phyloP scores from a whole-genome alignment of 495 filamentous ascomycete genomes.

The Aspergillus hancockii region DNA sequence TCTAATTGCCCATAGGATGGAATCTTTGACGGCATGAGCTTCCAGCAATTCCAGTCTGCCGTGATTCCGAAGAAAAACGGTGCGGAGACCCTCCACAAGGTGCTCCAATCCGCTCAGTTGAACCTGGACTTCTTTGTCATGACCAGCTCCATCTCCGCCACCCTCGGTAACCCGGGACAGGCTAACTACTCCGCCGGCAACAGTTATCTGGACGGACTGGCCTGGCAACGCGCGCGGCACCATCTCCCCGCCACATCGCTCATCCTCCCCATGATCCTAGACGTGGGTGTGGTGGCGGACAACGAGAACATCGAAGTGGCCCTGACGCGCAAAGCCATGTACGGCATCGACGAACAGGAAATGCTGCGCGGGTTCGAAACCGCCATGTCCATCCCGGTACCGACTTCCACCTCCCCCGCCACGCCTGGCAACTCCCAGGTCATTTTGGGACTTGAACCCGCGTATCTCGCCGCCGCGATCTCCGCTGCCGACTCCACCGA shows the following conservation, averaged over 20 bases:
- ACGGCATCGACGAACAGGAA: constrained; percentile 41
- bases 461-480: too few relatives aligned
- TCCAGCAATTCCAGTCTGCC: constrained; percentile 20
- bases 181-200: constrained; percentile 35
- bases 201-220: constrained; percentile 34
- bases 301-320: constrained; percentile 32
- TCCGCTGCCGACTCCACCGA: too few relatives aligned
- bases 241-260: constrained; percentile 31
- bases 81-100: constrained; percentile 28
- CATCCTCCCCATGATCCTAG: constrained; percentile 34
- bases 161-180: constrained; percentile 33
- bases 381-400: constrained; percentile 44
- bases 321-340: constrained; percentile 32
- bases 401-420: constrained; percentile 53
- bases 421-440: constrained; percentile 33
- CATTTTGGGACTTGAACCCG: constrained; percentile 40
- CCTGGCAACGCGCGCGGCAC: constrained; percentile 32
- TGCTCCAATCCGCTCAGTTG: constrained; percentile 8
- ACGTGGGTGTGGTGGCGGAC: constrained; percentile 39
- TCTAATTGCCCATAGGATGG: constrained; percentile 20
- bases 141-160: constrained; percentile 28
- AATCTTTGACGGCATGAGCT: constrained; percentile 22
- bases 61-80: constrained; percentile 31
- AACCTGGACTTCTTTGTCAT: constrained; percentile 36
- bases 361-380: constrained; percentile 34